phyloP scores from a whole-genome alignment of 306 rosid genomes.

The Pterocarpus macrocarpus region DNA sequence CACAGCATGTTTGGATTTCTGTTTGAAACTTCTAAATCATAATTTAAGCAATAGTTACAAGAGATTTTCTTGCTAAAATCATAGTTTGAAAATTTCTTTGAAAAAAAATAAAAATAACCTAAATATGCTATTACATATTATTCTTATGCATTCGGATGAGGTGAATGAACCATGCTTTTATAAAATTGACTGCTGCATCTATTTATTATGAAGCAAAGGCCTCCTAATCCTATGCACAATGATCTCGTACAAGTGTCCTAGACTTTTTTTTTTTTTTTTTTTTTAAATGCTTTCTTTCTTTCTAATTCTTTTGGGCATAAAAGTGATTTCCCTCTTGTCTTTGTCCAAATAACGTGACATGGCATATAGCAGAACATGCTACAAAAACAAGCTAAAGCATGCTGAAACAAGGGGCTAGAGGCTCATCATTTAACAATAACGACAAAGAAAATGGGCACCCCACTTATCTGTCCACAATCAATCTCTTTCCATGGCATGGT shows the following conservation, averaged over 20 bases:
- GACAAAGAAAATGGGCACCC: conserved; percentile 60
- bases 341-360: conserved; percentile 35
- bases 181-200: background rate
- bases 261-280: background rate
- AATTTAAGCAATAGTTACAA: too few relatives aligned
- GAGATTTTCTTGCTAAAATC: too few relatives aligned
- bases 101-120: too few relatives aligned
- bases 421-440: conserved; percentile 44
- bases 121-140: too few relatives aligned
- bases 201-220: conserved; percentile 12
- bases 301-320: conserved; percentile 28
- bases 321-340: conserved; percentile 25
- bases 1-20: too few relatives aligned
- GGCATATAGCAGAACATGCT: conserved; percentile 24
- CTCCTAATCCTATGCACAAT: conserved; percentile 9
- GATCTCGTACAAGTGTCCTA: conserved; percentile 13
- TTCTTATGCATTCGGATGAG: background rate
- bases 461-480: conserved; percentile 44
- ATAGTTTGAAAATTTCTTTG: too few relatives aligned
- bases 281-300: conserved; percentile 11
- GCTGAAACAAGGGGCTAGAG: conserved; percentile 23
- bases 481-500: conserved; percentile 39
- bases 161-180: background rate
- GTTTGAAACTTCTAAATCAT: too few relatives aligned
- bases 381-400: conserved; percentile 39